phyloP scores from a whole-genome alignment of 768 basidiomycete genomes.

The Saitozyma sp. region DNA sequence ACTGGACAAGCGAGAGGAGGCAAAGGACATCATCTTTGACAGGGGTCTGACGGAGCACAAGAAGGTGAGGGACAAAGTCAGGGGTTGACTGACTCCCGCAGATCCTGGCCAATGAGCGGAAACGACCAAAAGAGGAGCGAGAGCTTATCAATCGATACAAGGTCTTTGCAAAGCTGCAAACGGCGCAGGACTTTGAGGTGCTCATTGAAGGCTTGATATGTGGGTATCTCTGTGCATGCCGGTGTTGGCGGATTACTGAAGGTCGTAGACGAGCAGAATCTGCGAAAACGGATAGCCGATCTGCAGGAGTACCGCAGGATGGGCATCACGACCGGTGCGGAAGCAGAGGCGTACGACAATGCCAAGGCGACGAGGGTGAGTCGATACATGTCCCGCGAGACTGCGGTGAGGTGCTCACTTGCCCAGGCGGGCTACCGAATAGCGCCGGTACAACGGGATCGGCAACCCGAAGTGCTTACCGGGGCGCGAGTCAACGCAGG shows the following conservation, averaged over 20 bases:
- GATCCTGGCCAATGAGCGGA: slow-evolving; percentile 91
- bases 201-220: slow-evolving; percentile 87
- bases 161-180: slow-evolving; percentile 86
- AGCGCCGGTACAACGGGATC: slow-evolving; percentile 3
- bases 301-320: slow-evolving; percentile 85
- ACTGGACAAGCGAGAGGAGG: slow-evolving; percentile 77
- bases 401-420: not conserved
- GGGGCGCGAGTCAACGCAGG: slow-evolving; percentile 43
- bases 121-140: slow-evolving; percentile 82
- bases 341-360: slow-evolving; percentile 83
- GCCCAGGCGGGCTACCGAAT: slow-evolving; percentile 39
- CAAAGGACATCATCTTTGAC: slow-evolving; percentile 87
- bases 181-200: slow-evolving; percentile 83
- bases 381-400: slow-evolving; percentile 28
- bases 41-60: slow-evolving; percentile 89
- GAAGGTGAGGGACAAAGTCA: slow-evolving; percentile 62
- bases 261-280: slow-evolving; percentile 72
- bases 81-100: slow-evolving; percentile 46
- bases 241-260: slow-evolving; percentile 1
- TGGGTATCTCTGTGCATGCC: slow-evolving; percentile 54
- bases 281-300: slow-evolving; percentile 86
- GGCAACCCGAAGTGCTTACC: slow-evolving; percentile 21
- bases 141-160: slow-evolving; percentile 86
- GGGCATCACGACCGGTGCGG: slow-evolving; percentile 78
- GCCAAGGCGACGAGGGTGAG: slow-evolving; percentile 73